Evolutionary conservation across 2,329 filamentous ascomycete species (phyloP).

Genomic region (Fusarium sp.): DNA sequence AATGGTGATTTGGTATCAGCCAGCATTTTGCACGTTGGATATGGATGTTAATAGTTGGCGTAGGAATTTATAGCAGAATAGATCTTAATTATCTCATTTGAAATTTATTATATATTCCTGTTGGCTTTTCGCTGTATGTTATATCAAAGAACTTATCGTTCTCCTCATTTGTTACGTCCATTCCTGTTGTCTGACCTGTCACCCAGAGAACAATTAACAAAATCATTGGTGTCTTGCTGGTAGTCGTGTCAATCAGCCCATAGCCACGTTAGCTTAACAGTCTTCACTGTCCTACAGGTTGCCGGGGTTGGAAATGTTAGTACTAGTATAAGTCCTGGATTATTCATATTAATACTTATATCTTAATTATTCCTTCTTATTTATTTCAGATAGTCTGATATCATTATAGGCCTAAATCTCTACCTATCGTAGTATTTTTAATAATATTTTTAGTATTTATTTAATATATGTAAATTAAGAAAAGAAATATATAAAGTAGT

Average conservation of each 20-base stretch:
- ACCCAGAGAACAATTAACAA: background rate
- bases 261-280: constrained; percentile 15
- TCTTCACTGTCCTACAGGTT: background rate
- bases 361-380: no score
- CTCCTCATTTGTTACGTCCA: background rate
- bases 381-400: no score
- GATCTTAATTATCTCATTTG: background rate
- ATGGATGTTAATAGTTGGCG: background rate
- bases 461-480: background rate
- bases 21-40: background rate
- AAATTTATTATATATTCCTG: background rate
- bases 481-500: background rate
- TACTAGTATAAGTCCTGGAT: background rate
- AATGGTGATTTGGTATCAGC: background rate
- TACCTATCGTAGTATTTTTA: background rate
- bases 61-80: background rate
- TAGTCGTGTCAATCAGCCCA: constrained; percentile 24
- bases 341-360: background rate
- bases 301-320: background rate
- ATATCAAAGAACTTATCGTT: background rate
- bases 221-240: constrained; percentile 1
- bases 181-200: background rate
- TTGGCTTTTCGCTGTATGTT: background rate
- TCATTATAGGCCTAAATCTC: no score
- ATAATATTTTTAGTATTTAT: background rate